Base-by-base conservation (phyloP, 805 yeast species). In the Teunomyces lycoperdinae region DNA sequence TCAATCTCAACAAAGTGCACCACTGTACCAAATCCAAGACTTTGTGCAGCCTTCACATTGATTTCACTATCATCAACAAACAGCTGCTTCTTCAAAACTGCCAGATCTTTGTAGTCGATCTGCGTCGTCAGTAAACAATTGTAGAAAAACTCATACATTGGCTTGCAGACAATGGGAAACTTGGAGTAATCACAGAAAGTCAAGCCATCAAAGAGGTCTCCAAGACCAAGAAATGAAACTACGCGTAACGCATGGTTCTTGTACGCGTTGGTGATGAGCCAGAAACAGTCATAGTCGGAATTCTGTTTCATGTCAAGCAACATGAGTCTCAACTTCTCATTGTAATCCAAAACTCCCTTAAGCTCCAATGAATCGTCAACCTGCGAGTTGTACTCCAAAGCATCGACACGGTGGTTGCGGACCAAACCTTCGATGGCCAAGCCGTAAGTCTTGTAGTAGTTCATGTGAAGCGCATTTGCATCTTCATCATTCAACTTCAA, bases 201-300 rank as follows among this genome's bases (percentile, higher is more conserved):
- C 55, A 94, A 77, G 0, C 99, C 99, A 55, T 92, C 98, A 62
- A 94, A 91, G 46, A 89, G 62, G 63, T 91, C 97, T n/a, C 92
- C 97, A 27, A 92, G 64, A 1, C 97, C 97, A 43, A 92, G 71
- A 42, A 92, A 73, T 38, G 83, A 77, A 14, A 90, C 76, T 28
- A 89, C 96, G 43, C 97, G 76, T 40, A 83, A 58, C 0, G 92
- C 99, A 67, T 92, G 99, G 59, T 82, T 89, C 62, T 85, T 84
- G 70, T 92, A 92, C 1, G 99, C 98, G 64, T 92, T 92, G 4
- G 99, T 92, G 60, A 89, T 87, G 39, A 94, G 76, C 99, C 99
- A 92, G 53, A 92, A 70, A 59, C 84, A 76, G 57, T 83, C 85
- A 48, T 85, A 81, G 52, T 81, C 79, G n/a, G 67, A 61, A 9